These are phyloP conservation scores for Colletotrichum karsti DNA, from an alignment of 2,329 filamentous ascomycete species.

Conservation along the genomic window DNA sequence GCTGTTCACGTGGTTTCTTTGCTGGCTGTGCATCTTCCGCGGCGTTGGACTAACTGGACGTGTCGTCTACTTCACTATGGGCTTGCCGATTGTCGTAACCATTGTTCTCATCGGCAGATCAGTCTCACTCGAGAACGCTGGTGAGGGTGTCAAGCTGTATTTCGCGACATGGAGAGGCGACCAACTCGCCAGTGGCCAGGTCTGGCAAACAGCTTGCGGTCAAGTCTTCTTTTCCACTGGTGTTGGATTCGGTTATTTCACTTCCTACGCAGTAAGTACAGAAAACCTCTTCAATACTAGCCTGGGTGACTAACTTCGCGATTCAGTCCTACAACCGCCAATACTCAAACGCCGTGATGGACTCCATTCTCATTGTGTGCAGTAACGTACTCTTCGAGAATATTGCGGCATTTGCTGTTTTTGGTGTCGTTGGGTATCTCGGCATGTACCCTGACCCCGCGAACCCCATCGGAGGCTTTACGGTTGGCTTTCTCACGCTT, in stretches of 20 bases:
- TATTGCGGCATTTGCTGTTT: constrained; percentile 56
- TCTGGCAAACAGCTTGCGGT: constrained; percentile 68
- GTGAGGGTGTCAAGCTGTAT: constrained; percentile 58
- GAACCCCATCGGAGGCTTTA: constrained; percentile 60
- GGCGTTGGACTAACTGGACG: constrained; percentile 65
- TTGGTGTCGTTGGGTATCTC: constrained; percentile 63
- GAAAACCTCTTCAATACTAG: neutral
- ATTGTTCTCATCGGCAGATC: constrained; percentile 64
- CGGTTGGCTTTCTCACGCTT: constrained; percentile 65
- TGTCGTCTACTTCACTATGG: constrained; percentile 71
- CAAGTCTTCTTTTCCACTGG: constrained; percentile 42
- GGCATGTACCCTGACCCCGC: constrained; percentile 44
- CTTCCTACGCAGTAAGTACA: constrained; percentile 55
- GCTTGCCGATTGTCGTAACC: constrained; percentile 63
- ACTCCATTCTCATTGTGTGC: constrained; percentile 62
- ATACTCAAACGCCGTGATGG: constrained; percentile 67
- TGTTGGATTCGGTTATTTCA: constrained; percentile 52
- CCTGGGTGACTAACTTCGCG: neutral
- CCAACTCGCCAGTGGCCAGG: constrained; percentile 56
- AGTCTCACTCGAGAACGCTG: constrained; percentile 61
- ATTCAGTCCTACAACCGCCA: constrained; percentile 60
- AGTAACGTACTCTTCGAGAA: constrained; percentile 67
- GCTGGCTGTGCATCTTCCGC: constrained; percentile 68
- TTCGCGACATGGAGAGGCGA: constrained; percentile 56
- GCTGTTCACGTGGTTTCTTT: constrained; percentile 66